A percentile compares a stretch with the other conserved stretches of the same genome.
phyloP scores from a whole-genome alignment of 2,329 filamentous ascomycete species.

The Rhynchosporium graminicola region DNA sequence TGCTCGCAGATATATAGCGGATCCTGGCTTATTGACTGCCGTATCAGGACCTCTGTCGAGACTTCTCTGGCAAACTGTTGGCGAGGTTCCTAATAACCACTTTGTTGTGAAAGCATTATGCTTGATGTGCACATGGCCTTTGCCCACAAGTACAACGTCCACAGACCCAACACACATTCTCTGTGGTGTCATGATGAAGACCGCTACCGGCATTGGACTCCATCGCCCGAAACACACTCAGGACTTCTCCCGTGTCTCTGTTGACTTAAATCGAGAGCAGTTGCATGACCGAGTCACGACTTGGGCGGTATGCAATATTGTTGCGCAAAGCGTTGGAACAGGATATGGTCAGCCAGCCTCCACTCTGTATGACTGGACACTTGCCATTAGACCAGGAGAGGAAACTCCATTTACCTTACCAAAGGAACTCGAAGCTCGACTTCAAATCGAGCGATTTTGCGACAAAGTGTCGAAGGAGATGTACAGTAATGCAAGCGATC shows the following conservation, averaged over 20 bases:
- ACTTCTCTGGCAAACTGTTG: slow-evolving; percentile 75
- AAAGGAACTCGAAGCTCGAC: slow-evolving; percentile 64
- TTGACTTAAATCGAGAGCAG: slow-evolving; percentile 77
- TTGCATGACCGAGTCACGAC: slow-evolving; percentile 76
- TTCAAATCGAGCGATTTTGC: slow-evolving; percentile 73
- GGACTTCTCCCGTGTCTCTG: slow-evolving; percentile 75
- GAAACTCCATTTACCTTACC: slow-evolving; percentile 60
- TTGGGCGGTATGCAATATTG: slow-evolving; percentile 85
- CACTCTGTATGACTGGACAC: slow-evolving; percentile 74
- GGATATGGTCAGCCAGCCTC: slow-evolving; percentile 81
- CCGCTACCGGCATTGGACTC: slow-evolving; percentile 79
- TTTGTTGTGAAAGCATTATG: slow-evolving; percentile 81
- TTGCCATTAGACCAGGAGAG: slow-evolving; percentile 61
- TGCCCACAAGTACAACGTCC: slow-evolving; percentile 79
- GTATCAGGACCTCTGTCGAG: slow-evolving; percentile 69
- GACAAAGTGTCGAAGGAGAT: slow-evolving; percentile 78
- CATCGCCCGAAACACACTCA: slow-evolving; percentile 80
- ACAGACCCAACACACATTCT: slow-evolving; percentile 78
- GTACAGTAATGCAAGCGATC: slow-evolving; percentile 76
- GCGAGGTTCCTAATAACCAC: slow-evolving; percentile 75
- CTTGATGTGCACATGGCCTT: slow-evolving; percentile 77
- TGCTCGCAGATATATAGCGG: slow-evolving; percentile 66
- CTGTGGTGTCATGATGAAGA: slow-evolving; percentile 83
- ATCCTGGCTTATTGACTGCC: slow-evolving; percentile 61
- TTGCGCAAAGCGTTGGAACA: slow-evolving; percentile 78